A percentile compares a stretch with the other conserved stretches of the same genome.
Conservation (phyloP, 371 early-diverging fungal genomes). For the Apophysomyces trapeziformis region DNA sequence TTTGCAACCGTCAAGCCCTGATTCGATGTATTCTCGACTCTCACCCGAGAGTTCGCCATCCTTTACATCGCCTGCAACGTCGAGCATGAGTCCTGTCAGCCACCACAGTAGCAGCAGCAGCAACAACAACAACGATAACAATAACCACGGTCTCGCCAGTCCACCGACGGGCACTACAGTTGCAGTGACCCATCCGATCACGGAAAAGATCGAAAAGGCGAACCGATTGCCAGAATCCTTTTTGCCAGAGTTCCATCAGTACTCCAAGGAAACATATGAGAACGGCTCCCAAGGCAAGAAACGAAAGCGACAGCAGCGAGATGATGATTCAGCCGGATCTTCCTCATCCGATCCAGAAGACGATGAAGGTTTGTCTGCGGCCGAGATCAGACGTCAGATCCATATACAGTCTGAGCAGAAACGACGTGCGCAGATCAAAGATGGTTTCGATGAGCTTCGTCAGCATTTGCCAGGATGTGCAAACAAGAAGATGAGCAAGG, state of each 20-base stretch:
- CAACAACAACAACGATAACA: background rate
- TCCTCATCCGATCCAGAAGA: constrained; percentile 21
- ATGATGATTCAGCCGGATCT: background rate
- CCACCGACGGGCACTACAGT: constrained; percentile 23
- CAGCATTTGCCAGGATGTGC: constrained; percentile 55
- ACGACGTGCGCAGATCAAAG: constrained; percentile 56
- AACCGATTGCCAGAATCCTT: constrained; percentile 53
- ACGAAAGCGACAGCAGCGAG: constrained; percentile 34
- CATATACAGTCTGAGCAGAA: constrained; percentile 61
- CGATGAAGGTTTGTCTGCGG: constrained; percentile 34
- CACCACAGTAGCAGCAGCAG: constrained; percentile 2
- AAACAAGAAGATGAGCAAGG: constrained; percentile 64
- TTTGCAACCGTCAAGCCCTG: constrained; percentile 5
- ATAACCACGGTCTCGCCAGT: constrained; percentile 14
- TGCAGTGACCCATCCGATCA: constrained; percentile 42
- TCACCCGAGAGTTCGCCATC: constrained; percentile 3
- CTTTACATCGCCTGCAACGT: background rate
- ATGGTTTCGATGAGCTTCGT: constrained; percentile 58
- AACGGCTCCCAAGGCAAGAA: constrained; percentile 48
- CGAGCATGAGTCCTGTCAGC: background rate
- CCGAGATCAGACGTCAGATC: constrained; percentile 54
- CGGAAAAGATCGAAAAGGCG: constrained; percentile 50
- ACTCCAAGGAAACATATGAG: constrained; percentile 55
- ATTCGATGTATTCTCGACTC: constrained; percentile 8
- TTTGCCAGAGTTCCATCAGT: constrained; percentile 52